phyloP scores from a whole-genome alignment of 768 basidiomycete species.

The Trametes cingulata region DNA sequence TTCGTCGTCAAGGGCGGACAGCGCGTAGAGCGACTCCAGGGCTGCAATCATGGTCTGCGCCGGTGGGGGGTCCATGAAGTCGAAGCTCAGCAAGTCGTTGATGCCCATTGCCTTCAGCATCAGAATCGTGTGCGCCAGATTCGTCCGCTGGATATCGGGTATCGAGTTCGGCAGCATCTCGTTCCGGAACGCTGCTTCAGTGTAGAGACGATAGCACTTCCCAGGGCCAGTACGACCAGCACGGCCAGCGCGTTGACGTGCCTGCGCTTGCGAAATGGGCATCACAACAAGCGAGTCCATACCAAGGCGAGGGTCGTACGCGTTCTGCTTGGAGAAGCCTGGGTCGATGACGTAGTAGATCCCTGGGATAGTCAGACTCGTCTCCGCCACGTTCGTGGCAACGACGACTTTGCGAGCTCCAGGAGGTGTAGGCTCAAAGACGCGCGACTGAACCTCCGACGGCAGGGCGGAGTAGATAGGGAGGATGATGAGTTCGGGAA shows the following conservation, averaged over 20 bases:
- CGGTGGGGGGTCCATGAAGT: constrained; percentile 99
- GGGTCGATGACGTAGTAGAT: constrained; percentile 99
- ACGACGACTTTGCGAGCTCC: constrained; percentile 99
- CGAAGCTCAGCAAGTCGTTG: constrained; percentile 96
- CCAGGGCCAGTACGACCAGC: constrained; percentile 98
- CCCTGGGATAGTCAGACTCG: constrained; percentile 95
- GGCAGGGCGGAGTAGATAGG: constrained; percentile 98
- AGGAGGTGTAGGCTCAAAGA: constrained; percentile 97
- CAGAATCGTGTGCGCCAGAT: constrained; percentile 88
- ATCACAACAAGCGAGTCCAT: constrained; percentile 99
- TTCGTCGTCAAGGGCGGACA: constrained; percentile 96
- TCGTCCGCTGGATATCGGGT: constrained; percentile 96
- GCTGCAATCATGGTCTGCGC: constrained; percentile 97
- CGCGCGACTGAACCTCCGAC: constrained; percentile 95
- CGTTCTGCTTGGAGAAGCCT: constrained; percentile 98
- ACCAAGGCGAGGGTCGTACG: constrained; percentile 93
- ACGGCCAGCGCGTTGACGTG: constrained; percentile 92
- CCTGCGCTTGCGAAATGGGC: constrained; percentile 98
- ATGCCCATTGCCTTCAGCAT: constrained; percentile 99
- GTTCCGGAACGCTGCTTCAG: constrained; percentile 96
- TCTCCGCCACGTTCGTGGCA: constrained; percentile 99
- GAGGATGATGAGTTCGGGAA: constrained; percentile 93
- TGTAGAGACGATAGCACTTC: constrained; percentile 97
- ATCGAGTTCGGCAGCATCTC: constrained; percentile 98
- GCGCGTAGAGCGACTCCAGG: constrained; percentile 88